Percentiles rank a stretch among this genome's conserved stretches.
Conservation (phyloP, 2,329 filamentous ascomycete species). For the Fusarium globosum region DNA sequence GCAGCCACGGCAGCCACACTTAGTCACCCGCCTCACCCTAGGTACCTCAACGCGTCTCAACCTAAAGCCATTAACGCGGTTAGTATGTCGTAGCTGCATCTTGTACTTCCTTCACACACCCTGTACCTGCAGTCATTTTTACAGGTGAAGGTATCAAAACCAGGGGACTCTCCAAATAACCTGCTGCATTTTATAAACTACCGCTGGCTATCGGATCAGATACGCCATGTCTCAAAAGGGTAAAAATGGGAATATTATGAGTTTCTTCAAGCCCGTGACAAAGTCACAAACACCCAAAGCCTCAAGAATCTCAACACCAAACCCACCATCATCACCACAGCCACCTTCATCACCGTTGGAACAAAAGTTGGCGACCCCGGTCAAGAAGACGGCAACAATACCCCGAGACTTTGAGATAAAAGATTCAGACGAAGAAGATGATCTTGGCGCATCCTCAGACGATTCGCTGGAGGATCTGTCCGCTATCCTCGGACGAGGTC, state of each 20-base stretch:
- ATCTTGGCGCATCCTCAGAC: constrained; percentile 64
- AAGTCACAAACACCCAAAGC: constrained; percentile 26
- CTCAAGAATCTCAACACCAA: constrained; percentile 9
- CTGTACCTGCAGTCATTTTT: constrained; percentile 5
- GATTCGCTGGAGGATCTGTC: constrained; percentile 67
- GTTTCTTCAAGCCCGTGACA: constrained; percentile 53
- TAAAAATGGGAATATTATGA: constrained; percentile 51
- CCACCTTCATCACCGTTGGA: constrained; percentile 43
- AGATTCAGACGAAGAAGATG: constrained; percentile 78
- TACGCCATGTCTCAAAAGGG: constrained; percentile 39
- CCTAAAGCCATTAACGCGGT: constrained; percentile 30
- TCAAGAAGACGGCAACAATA: constrained; percentile 35
- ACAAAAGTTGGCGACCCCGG: constrained; percentile 42
- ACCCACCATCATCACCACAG: constrained; percentile 34
- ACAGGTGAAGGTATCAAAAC: neutral
- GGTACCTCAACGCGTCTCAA: constrained; percentile 16
- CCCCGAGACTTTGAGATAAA: constrained; percentile 69
- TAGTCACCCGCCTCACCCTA: neutral
- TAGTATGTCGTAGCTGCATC: constrained; percentile 4
- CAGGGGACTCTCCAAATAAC: neutral
- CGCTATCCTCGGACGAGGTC: constrained; percentile 46
- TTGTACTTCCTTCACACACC: constrained; percentile 15
- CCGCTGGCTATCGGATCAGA: neutral
- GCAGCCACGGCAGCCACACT: constrained; percentile 24
- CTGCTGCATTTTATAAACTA: neutral